phyloP scores from a whole-genome alignment of 768 basidiomycete species.

The Xanthoconium stramineum region DNA sequence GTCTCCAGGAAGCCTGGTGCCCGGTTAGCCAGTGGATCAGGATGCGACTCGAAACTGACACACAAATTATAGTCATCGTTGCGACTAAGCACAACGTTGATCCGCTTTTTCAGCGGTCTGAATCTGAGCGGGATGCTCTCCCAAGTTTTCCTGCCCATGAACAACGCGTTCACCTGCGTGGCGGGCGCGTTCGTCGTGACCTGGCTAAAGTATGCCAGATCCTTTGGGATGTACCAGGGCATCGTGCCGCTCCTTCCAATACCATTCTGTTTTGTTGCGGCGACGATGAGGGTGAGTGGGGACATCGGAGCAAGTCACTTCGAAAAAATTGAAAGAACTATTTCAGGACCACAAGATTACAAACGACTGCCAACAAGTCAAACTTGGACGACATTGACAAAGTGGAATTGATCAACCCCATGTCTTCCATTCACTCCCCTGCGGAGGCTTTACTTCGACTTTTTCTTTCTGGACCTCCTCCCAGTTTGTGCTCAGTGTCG shows the following conservation, averaged over 20 bases:
- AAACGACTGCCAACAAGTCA: too few relatives aligned
- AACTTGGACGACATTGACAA: not conserved
- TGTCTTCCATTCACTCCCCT: constrained; percentile 81
- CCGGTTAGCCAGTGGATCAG: constrained; percentile 4
- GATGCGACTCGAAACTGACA: constrained; percentile 23
- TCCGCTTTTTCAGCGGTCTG: constrained; percentile 70
- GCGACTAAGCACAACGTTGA: constrained; percentile 76
- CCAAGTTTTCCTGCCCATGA: constrained; percentile 99
- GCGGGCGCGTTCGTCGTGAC: constrained; percentile 63
- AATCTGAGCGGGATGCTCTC: constrained; percentile 88
- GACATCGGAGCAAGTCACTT: constrained; percentile 34
- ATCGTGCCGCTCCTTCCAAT: constrained; percentile 76
- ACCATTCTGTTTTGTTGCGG: constrained; percentile 82
- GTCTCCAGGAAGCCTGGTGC: constrained; percentile 13
- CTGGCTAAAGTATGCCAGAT: constrained; percentile 91
- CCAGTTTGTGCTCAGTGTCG: constrained; percentile 96
- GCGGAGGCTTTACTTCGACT: constrained; percentile 79
- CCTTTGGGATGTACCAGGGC: constrained; percentile 86
- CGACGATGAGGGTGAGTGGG: constrained; percentile 87
- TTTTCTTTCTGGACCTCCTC: constrained; percentile 70
- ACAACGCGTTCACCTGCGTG: constrained; percentile 63
- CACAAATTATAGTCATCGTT: constrained; percentile 61
- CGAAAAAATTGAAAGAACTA: too few relatives aligned
- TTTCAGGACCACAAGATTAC: too few relatives aligned
- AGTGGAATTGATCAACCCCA: constrained; percentile 45